Base-by-base conservation (phyloP, 2,329 filamentous ascomycete species). In the Magnaporthiopsis poae region DNA sequence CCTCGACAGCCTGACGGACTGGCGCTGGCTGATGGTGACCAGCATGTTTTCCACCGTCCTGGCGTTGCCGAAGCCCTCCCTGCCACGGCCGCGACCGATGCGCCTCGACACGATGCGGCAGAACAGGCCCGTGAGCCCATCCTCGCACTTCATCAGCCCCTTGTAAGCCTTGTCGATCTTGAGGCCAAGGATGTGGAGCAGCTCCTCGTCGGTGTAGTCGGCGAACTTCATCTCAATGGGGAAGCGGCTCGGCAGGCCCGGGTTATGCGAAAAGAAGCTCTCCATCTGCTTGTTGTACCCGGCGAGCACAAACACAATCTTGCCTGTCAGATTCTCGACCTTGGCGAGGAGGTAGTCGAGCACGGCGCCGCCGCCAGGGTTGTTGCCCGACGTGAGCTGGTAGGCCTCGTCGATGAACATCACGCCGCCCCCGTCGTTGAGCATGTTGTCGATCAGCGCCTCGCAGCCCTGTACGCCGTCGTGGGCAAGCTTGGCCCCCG, bases 401-500 rank as follows among this genome's bases (percentile, higher is more conserved):
- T 94, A 92, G 0, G 90, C 89, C 73, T 94, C 90, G 68, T 94
- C 90, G 29, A 94, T 88, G 72, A 94, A 93, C 1, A 91, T 71
- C 0, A 87, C 87, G 0, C 90, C 90, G 0, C 90, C 90, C 0
- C 84, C 86, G 0, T 75, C 69, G 35, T 86, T 78, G 4, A 86
- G 73, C 0, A 93, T 80, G 0, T 78, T 70, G 2, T 88, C 79
- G 7, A 90, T 76, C 0, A 87, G 74, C 15, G 81, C 80, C 71
- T 89, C 81, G 69, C 82, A 85, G 0, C 81, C 85, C 0, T 77
- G 66, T 0, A 91, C 82, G 0, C 89, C 90, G 0, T 82, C 80
- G 62, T 84, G 85, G 0, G 89, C 86, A 0, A 94, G 80, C 21
- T 81, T 80, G 0, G 90, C 85, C 0, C 90, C 90, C 0, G 89